Base-by-base conservation (phyloP, 116 monocot species). In the Phalaenopsis hybrid region DNA sequence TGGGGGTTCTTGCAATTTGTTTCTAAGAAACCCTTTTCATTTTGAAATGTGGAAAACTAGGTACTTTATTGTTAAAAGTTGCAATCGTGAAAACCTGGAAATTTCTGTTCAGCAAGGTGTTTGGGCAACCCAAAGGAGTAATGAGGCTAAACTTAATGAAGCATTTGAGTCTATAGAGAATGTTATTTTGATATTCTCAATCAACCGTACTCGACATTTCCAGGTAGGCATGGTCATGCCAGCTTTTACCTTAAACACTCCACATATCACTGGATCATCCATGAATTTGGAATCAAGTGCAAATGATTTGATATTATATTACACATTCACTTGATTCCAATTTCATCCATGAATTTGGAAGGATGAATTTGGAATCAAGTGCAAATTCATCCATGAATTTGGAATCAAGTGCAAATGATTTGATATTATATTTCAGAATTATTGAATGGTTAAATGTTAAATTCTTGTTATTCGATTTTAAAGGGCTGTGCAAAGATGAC, bases 31-130 rank as follows among this genome's bases (percentile, higher is more conserved):
- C 17, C 52, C 31, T 63, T 87, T 82, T 52, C 46, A 31, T 81
- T 41, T 88, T 86, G 21, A 25, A 81, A 89, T 48, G 81, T 82
- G 78, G 28, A 82, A 87, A 90, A 84, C 49, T 88, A 99, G 99
- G 95, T 99, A 95, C 87, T 99, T 99, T 90, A 95, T 99, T 88
- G 99, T 99, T 84, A 99, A 99, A 90, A 99, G 99, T 93, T 95
- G 95, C 93, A 99, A 99, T 51, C 90, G 92, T 82, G 99, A 99
- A 88, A 99, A 99, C 87, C 85, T 99, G 87, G 99, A 99, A 89
- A 90, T 93, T 83, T 99, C 98, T 75, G 98, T 99, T 78, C 99
- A 99, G 86, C 99, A 99, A 91, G 95, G 99, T 84, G 92, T 93
- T 15, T 99, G 99, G 99, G 99, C 99, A 81, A 99, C 99, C 78